Percentiles rank a stretch among this genome's conserved stretches.
phyloP scores from a whole-genome alignment of 2,329 filamentous ascomycete species.

The Fusarium transvaalense region DNA sequence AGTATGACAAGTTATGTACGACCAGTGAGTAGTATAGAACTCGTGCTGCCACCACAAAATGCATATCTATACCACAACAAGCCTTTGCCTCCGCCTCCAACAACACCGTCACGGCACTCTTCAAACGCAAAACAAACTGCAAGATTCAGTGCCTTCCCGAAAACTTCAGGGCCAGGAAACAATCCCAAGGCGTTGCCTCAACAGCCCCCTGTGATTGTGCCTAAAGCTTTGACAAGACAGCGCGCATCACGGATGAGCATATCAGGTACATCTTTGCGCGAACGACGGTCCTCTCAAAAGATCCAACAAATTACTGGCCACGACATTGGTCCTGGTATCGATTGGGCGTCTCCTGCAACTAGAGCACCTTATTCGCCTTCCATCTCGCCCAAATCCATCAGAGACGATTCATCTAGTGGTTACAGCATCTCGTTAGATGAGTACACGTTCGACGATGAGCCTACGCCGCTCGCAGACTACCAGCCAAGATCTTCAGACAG shows the following conservation, averaged over 20 bases:
- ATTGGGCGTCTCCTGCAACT: constrained; percentile 32
- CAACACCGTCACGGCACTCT: constrained; percentile 24
- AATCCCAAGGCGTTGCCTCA: constrained; percentile 34
- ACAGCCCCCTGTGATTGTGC: constrained; percentile 26
- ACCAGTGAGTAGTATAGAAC: constrained; percentile 35
- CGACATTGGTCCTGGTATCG: constrained; percentile 50
- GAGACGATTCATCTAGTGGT: constrained; percentile 45
- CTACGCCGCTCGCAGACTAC: constrained; percentile 21
- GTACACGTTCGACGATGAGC: constrained; percentile 43
- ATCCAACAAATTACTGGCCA: constrained; percentile 58
- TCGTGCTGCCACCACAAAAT: constrained; percentile 42
- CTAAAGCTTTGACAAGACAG: constrained; percentile 30
- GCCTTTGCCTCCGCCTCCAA: constrained; percentile 41
- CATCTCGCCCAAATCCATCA: constrained; percentile 34
- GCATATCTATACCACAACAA: constrained; percentile 40
- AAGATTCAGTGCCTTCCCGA: constrained; percentile 38
- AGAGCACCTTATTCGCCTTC: constrained; percentile 33
- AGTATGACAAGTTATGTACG: constrained; percentile 36
- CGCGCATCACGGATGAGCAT: constrained; percentile 40
- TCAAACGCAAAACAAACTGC: constrained; percentile 18
- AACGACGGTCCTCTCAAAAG: constrained; percentile 54
- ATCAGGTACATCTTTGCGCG: constrained; percentile 34
- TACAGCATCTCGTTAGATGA: constrained; percentile 41
- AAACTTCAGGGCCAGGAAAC: constrained; percentile 38
- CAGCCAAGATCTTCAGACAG: constrained; percentile 37